A percentile compares a stretch with the other conserved stretches of the same genome.
phyloP scores from a whole-genome alignment of 2,329 filamentous ascomycete species.

The Trichoderma sp. region DNA sequence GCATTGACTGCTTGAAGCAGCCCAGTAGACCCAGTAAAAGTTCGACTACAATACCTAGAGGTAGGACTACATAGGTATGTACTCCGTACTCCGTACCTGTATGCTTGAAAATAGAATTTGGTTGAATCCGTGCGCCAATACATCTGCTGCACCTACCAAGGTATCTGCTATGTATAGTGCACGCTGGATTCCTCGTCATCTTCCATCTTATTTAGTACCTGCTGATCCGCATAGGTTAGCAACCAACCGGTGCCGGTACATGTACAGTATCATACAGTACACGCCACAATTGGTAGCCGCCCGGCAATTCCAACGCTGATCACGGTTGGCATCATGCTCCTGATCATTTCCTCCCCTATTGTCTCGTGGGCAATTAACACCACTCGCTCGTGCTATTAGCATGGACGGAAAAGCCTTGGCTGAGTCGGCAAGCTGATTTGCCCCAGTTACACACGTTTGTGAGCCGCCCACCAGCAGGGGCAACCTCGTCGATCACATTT shows the following conservation, averaged over 20 bases:
- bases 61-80: too few relatives aligned
- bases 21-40: background rate
- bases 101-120: background rate
- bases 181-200: background rate
- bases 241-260: background rate
- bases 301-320: background rate
- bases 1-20: background rate
- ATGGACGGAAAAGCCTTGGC: background rate
- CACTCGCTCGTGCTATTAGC: background rate
- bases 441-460: background rate
- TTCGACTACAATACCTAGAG: too few relatives aligned
- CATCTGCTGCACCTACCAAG: too few relatives aligned
- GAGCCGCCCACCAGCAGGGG: constrained; percentile 10
- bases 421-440: background rate
- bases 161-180: background rate
- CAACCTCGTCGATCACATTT: constrained; percentile 14
- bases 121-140: background rate
- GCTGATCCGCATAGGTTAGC: background rate
- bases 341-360: constrained; percentile 11
- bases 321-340: background rate
- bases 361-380: background rate
- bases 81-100: too few relatives aligned
- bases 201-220: background rate
- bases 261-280: background rate
- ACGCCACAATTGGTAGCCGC: background rate